Percentiles rank a stretch among this genome's conserved stretches.
phyloP scores from a whole-genome alignment of 495 filamentous ascomycete species.

The Bathelium albidoporum region DNA sequence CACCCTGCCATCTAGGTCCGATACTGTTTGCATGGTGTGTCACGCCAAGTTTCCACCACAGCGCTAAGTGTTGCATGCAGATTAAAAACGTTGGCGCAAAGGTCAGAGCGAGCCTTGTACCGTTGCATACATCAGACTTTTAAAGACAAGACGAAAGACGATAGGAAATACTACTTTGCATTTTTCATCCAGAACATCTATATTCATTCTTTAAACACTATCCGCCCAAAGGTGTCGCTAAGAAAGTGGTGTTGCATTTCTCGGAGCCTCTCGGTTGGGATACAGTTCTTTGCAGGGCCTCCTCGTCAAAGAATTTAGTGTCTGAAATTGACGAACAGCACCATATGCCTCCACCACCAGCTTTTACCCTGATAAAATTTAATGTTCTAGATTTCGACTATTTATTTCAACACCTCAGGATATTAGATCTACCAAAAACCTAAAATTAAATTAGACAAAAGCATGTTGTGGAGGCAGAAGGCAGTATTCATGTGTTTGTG shows the following conservation, averaged over 20 bases:
- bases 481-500: no score
- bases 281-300: neutral
- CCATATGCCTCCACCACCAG: no score
- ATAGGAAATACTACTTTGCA: neutral
- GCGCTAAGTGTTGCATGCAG: neutral
- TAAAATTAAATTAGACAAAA: no score
- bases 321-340: no score
- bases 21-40: neutral
- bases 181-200: neutral
- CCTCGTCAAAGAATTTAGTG: no score
- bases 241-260: neutral
- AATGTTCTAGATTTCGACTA: no score
- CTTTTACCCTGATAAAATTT: no score
- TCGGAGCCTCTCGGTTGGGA: neutral
- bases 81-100: neutral
- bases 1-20: no score
- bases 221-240: neutral
- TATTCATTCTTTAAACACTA: neutral
- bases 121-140: neutral
- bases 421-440: no score
- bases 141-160: neutral
- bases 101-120: neutral
- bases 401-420: no score
- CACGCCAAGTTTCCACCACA: neutral
- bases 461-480: no score